Evolutionary conservation across 2,329 filamentous ascomycete genomes (phyloP).

Genomic region (Ophiostoma triangulosporum): DNA sequence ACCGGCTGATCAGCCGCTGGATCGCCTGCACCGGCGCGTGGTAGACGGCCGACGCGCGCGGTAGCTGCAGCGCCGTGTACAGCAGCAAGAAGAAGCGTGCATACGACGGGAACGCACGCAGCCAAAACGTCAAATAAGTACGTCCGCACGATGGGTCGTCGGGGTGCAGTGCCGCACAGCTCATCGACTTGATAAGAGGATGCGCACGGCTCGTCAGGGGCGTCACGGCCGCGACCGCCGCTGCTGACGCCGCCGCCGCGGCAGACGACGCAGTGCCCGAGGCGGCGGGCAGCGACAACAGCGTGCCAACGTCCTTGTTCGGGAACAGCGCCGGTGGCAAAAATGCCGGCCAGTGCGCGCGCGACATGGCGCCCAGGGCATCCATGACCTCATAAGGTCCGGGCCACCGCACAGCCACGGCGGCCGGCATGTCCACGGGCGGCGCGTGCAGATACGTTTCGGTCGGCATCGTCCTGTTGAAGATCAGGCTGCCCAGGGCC

Average conservation of each 20-base stretch:
- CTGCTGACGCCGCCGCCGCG: constrained; percentile 6
- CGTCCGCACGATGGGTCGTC: constrained; percentile 76
- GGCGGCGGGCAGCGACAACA: constrained; percentile 63
- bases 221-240: constrained; percentile 52
- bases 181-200: constrained; percentile 70
- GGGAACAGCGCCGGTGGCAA: constrained; percentile 81
- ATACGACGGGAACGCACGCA: constrained; percentile 66
- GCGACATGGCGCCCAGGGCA: constrained; percentile 67
- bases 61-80: constrained; percentile 57
- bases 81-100: constrained; percentile 65
- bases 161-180: constrained; percentile 82
- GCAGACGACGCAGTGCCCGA: constrained; percentile 57
- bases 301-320: constrained; percentile 36
- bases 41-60: constrained; percentile 50
- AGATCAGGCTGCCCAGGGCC: constrained; percentile 35
- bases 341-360: constrained; percentile 75
- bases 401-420: constrained; percentile 53
- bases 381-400: constrained; percentile 63
- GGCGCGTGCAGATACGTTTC: constrained; percentile 64
- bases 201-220: constrained; percentile 76
- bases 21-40: constrained; percentile 54
- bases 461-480: constrained; percentile 46
- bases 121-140: constrained; percentile 78
- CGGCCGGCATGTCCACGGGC: constrained; percentile 53
- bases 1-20: constrained; percentile 50